Conservation (phyloP, 1,139 yeast species). For the Torulaspora globosa region DNA sequence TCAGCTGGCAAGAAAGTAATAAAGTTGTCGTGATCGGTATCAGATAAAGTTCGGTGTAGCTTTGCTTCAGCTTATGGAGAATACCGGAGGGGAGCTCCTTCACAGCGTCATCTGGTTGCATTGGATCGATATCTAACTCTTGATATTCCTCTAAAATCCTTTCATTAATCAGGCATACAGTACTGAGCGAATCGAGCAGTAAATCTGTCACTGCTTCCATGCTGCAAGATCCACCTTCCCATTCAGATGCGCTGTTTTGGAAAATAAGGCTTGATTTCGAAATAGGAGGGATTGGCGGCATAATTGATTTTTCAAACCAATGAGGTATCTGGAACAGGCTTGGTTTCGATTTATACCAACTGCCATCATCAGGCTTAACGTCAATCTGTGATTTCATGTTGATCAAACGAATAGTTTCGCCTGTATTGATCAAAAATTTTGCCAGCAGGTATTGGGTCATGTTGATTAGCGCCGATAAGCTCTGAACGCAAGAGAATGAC, state of each 20-base stretch:
- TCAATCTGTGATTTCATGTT: slow-evolving; percentile 6
- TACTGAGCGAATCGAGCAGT: slow-evolving; percentile 26
- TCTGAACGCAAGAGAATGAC: slow-evolving; percentile 29
- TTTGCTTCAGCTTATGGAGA: slow-evolving; percentile 33
- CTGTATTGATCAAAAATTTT: slow-evolving; percentile 22
- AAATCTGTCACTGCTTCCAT: slow-evolving; percentile 10
- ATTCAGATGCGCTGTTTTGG: slow-evolving; percentile 25
- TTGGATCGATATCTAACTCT: slow-evolving; percentile 17
- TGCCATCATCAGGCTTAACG: slow-evolving; percentile 7
- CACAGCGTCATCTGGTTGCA: slow-evolving; percentile 9
- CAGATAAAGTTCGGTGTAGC: slow-evolving; percentile 34
- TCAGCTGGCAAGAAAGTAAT: slow-evolving; percentile 34
- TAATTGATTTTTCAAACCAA: slow-evolving; percentile 28
- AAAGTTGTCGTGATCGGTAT: slow-evolving; percentile 36
- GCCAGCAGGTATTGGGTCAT: slow-evolving; percentile 27
- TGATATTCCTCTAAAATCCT: slow-evolving; percentile 22
- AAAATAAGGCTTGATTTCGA: slow-evolving; percentile 38
- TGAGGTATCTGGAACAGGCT: slow-evolving; percentile 22
- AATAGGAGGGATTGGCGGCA: slow-evolving; percentile 39
- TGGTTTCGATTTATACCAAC: slow-evolving; percentile 15
- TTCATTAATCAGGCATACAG: slow-evolving; percentile 18
- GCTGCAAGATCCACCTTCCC: slow-evolving; percentile 23
- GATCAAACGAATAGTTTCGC: slow-evolving; percentile 13
- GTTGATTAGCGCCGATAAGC: slow-evolving; percentile 34
- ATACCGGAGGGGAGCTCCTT: slow-evolving; percentile 15